phyloP scores from a whole-genome alignment of 2,329 filamentous ascomycete species.

The Madurella fahalii region DNA sequence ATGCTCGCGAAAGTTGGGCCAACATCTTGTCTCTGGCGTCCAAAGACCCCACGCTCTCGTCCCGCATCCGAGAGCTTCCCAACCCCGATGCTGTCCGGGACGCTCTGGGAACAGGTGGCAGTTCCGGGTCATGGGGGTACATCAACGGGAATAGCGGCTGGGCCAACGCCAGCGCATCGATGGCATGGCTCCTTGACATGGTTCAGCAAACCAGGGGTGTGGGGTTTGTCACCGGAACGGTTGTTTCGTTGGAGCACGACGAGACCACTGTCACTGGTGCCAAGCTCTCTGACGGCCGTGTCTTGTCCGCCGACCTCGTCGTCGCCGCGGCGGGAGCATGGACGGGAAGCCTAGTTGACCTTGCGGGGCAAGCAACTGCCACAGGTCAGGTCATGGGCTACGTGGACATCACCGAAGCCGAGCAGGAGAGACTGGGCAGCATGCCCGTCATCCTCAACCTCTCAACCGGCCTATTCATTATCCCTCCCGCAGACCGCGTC shows the following conservation, averaged over 20 bases:
- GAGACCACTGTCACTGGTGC: constrained; percentile 52
- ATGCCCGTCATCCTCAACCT: constrained; percentile 73
- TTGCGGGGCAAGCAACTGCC: constrained; percentile 70
- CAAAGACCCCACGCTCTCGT: constrained; percentile 33
- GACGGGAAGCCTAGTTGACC: constrained; percentile 72
- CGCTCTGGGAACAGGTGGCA: constrained; percentile 45
- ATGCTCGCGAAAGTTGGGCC: constrained; percentile 55
- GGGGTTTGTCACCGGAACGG: constrained; percentile 49
- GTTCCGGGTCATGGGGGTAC: constrained; percentile 64
- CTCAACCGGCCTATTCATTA: constrained; percentile 67
- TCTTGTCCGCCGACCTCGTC: constrained; percentile 56
- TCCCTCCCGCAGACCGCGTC: constrained; percentile 59
- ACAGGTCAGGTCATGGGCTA: constrained; percentile 82
- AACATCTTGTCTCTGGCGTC: constrained; percentile 55
- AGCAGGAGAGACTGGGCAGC: constrained; percentile 60
- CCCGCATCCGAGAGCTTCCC: constrained; percentile 43
- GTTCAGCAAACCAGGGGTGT: constrained; percentile 55
- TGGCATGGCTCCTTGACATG: constrained; percentile 58
- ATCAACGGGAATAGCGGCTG: constrained; percentile 72
- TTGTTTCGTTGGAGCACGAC: constrained; percentile 39
- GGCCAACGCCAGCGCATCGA: constrained; percentile 70
- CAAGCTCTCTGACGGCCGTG: constrained; percentile 33
- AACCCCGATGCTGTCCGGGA: constrained; percentile 41
- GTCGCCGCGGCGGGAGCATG: constrained; percentile 85
- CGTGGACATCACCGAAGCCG: constrained; percentile 65